These are phyloP conservation scores for Amanita phalloides DNA, from an alignment of 768 basidiomycete species.

Conservation along the genomic window DNA sequence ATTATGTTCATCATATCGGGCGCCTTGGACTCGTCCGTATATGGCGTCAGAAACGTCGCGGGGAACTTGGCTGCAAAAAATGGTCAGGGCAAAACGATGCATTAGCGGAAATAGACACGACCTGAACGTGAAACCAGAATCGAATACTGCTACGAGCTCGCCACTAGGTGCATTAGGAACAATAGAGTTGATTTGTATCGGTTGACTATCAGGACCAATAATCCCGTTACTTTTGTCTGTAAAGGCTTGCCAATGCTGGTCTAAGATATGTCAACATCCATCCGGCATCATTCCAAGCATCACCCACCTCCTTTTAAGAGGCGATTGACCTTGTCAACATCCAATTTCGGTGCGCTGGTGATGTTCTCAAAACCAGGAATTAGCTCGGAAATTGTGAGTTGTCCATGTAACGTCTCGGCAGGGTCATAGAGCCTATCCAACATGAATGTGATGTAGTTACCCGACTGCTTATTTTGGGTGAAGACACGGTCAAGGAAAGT, in stretches of 20 bases:
- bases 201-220: conserved; percentile 65
- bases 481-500: conserved; percentile 59
- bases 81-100: conserved; percentile 7
- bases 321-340: conserved; percentile 53
- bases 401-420: conserved; percentile 39
- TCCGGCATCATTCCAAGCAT: neutral
- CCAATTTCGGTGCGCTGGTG: conserved; percentile 48
- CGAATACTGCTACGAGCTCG: conserved; percentile 62
- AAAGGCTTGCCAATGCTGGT: conserved; percentile 76
- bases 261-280: conserved; percentile 16
- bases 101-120: conserved; percentile 1
- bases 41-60: conserved; percentile 70
- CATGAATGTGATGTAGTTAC: conserved; percentile 61
- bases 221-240: conserved; percentile 53
- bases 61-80: conserved; percentile 50
- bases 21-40: conserved; percentile 69
- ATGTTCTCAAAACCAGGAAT: conserved; percentile 54
- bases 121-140: conserved; percentile 57
- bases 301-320: conserved; percentile 35
- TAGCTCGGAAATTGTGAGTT: conserved; percentile 60
- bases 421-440: conserved; percentile 53
- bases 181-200: conserved; percentile 51
- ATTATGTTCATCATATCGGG: conserved; percentile 43
- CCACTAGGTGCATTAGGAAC: conserved; percentile 57
- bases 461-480: conserved; percentile 37